Evolutionary conservation across 306 rosid species (phyloP), one percentile per base, ranked within the genome.

Genomic region (Vicia villosa): DNA sequence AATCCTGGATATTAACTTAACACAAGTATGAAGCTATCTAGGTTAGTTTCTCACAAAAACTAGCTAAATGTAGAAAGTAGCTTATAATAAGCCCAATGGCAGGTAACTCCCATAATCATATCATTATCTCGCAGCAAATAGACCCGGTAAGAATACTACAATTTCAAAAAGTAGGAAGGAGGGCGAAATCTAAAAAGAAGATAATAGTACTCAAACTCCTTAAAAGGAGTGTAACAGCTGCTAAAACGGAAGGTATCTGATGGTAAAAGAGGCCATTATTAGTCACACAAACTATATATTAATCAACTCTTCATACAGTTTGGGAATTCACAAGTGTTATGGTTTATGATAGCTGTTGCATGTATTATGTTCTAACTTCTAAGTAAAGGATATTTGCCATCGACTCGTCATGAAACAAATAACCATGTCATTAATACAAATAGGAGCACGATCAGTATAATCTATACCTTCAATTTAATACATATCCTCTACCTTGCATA

Each of bases 91-190:
- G 9, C 45, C 46, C 66, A 66, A 74, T 56, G 46, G 16, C 73
- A 19, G 66, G 32, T n/a, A 66, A 11, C 60, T 56, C 60, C 61
- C 14, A 14, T 30, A 65, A 32, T 43, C 45, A 19, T 63, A 50
- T 22, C 38, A 52, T 42, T 40, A 36, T 56, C 68, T 75, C 60
- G 15, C 54, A 20, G 21, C 74, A 59, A 47, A 59, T 45, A 75
- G 45, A 58, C 50, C 54, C 55, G 0, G 16, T 46, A 46, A 47
- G 68, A 74, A 57, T 74, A 57, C 21, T 17, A 19, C 36, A 36
- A 58, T 57, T 43, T 45, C 6, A 43, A 63, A 22, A 69, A 42
- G 32, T 17, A 16, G 37, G 58, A 58, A 43, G n/a, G 10, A 58
- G 32, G 58, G 66, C 58, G 8, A 70, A 70, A 42, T 45, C 45